Base-by-base conservation (phyloP, 2,329 filamentous ascomycete species). In the Fusarium clavum region DNA sequence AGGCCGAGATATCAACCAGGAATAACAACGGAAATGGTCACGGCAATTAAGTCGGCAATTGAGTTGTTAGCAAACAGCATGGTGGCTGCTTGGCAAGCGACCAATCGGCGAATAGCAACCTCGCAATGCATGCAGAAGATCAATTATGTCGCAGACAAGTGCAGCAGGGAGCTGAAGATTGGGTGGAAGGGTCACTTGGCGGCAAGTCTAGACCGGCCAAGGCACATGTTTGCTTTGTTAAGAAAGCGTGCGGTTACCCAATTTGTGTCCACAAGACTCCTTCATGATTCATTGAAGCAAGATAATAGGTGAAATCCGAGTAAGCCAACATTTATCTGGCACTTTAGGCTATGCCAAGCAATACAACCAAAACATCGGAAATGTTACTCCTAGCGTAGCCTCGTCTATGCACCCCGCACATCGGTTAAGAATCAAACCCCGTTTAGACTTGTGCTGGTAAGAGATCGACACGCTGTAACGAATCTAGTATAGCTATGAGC, bases 341-440 rank as follows among this genome's bases (percentile, higher is more conserved):
- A 16, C 9, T 24, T 52, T 20, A 53, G 32, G 18, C 24, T 41
- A 22, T 14, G 49, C 49, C 40, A 38, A 12, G 5, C 8, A 16
- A 18, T 48, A 53, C 3, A 14, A 57, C 48, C 51, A 40, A 41
- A 18, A n/a, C 27, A 29, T 8, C 24, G 49, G 46, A 64, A 30
- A 40, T 47, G 44, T 52, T 30, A 56, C 34, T 57, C 59, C 61
- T 27, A 27, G 24, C 20, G 9, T 27, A 41, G 46, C 29, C 43
- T 48, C 10, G 20, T 20, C 20, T 5, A 63, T 63, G 58, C 59
- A 64, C 61, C 61, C 58, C 59, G 61, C 61, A 63, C 48, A 18
- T 64, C 48, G 34, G 57, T 38, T 44, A 41, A 29, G 57, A 11
- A 27, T 27, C 27, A 64, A 27, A 10, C 20, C 20, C n/a, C 43